Evolutionary conservation across 1,139 yeast species (phyloP), one percentile per base, ranked within the genome.

Genomic region (Arxiozyma telluris): DNA sequence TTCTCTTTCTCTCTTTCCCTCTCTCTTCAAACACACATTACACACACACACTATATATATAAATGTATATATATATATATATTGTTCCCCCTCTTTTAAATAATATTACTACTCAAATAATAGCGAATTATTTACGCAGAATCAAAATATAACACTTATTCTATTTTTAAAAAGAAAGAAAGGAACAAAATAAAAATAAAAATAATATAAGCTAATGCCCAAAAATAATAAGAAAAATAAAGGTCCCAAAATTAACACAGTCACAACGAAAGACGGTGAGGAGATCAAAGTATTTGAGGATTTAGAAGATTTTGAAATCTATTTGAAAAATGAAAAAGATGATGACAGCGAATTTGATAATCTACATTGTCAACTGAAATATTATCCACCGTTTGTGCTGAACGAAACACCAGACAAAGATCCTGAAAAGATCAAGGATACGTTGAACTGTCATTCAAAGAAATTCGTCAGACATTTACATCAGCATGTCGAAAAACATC

Each of bases 321-420:
- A 75, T 67, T 73, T 85, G 57, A 76, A 82, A 62, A 88, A 83
- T 63, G 90, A 84, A 66, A 81, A 87, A n/a, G 39, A 34, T 17
- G 84, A 87, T 79, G 90, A 84, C 67, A 82, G 84, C 57, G 90
- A 84, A 56, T 83, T 79, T 64, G 87, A 82, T 65, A 80, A 81
- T 62, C 74, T 82, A 62, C 87, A 83, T 66, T 87, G 87, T 48
- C 83, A 79, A 60, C 73, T 84, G 58, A 74, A 75, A 53, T 85
- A 85, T 69, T 77, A 81, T 63, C 93, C 93, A 25, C 91, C 91
- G 50, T 85, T 85, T 65, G 79, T 85, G 50, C 63, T 84, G 70
- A 78, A 79, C 61, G 86, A 81, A 59, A 79, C 84, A 58, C 49
- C 42, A 12, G 87, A 82, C 61, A 80, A 83, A 55, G 82, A 84